phyloP scores from a whole-genome alignment of 257 asterid species.

The Schizonepeta tenuifolia region DNA sequence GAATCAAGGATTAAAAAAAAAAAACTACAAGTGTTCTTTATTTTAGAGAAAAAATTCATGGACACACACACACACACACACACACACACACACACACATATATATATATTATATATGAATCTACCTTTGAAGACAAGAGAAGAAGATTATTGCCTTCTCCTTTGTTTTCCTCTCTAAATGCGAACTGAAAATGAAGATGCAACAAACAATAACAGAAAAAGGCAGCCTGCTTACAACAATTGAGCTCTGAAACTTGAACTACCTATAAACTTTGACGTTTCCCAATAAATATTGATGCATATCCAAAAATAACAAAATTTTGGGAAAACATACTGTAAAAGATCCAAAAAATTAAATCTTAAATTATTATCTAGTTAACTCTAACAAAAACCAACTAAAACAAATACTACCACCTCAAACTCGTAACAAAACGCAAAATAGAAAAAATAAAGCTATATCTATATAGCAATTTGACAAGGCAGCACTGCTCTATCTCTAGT shows the following conservation, averaged over 20 bases:
- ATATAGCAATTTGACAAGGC: background rate
- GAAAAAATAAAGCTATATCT: background rate
- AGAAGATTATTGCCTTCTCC: background rate
- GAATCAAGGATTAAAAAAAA: background rate
- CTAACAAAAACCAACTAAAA: background rate
- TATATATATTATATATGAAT: background rate
- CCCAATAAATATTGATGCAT: background rate
- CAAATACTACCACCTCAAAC: background rate
- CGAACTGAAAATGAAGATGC: background rate
- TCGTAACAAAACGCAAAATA: background rate
- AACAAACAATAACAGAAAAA: background rate
- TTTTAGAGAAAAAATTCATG: background rate
- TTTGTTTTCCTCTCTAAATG: background rate
- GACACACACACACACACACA: no score
- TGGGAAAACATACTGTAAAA: background rate
- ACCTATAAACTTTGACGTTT: background rate
- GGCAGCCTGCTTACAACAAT: background rate
- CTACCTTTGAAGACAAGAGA: background rate
- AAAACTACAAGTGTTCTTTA: background rate
- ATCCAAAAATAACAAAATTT: background rate
- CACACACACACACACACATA: no score
- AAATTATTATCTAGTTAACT: background rate
- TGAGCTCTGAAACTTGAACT: background rate
- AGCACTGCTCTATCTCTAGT: slow-evolving; percentile 10
- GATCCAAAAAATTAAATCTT: background rate